These are phyloP conservation scores for Eragrostis curvula DNA, from an alignment of 176 grass and related monocot genomes.

Conservation along the genomic window DNA sequence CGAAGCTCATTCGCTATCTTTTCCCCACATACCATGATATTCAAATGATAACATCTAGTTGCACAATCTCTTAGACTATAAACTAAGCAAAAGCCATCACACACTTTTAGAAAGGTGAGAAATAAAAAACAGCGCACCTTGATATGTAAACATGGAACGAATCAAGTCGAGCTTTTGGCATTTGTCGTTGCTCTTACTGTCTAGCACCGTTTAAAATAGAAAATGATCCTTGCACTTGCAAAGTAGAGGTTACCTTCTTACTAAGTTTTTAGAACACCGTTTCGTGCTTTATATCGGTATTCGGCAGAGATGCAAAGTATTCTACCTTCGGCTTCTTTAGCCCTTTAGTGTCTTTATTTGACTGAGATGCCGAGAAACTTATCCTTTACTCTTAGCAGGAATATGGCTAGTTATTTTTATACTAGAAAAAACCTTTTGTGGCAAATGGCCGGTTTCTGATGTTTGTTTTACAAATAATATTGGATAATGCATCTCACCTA, in stretches of 20 bases:
- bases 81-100: not conserved
- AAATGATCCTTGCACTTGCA: not conserved
- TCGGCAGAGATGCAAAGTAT: slow-evolving; percentile 11
- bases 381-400: not conserved
- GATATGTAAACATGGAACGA: slow-evolving; percentile 12
- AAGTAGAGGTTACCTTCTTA: not conserved
- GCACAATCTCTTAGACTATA: slow-evolving; percentile 2
- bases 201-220: slow-evolving; percentile 3
- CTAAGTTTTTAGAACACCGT: not conserved
- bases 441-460: not conserved
- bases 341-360: not conserved
- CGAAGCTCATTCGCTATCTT: not conserved
- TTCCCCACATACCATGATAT: slow-evolving; percentile 39
- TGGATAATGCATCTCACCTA: not conserved
- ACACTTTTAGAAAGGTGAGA: not conserved
- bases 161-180: not conserved
- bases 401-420: not conserved
- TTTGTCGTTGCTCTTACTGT: not conserved
- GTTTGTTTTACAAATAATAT: not conserved
- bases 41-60: slow-evolving; percentile 23
- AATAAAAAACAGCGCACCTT: slow-evolving; percentile 1
- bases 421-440: not conserved
- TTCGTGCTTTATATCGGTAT: not conserved
- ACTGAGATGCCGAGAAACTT: slow-evolving; percentile 11
- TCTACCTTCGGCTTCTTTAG: not conserved